Conservation (phyloP, 2,329 filamentous ascomycete species). For the Malbranchea cinnamomea region DNA sequence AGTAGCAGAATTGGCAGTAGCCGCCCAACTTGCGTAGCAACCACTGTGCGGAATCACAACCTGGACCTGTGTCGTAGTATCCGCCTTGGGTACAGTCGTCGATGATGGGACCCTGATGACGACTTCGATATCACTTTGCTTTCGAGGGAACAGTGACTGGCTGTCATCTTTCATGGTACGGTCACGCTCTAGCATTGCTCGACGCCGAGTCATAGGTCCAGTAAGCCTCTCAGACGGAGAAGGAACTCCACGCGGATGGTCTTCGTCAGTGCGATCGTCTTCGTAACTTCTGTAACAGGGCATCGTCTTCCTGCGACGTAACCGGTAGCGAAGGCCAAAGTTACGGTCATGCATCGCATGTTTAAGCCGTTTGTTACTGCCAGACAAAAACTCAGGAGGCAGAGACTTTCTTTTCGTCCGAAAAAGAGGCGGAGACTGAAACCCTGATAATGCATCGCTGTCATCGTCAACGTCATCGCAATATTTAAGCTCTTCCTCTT, state of each 20-base stretch:
- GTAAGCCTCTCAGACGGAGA: too few species aligned
- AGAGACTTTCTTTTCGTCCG: not conserved
- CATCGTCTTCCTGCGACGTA: too few species aligned
- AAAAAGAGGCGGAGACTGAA: not conserved
- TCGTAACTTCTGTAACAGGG: too few species aligned
- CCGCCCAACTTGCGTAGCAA: not conserved
- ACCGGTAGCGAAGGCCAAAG: too few species aligned
- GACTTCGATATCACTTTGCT: slow-evolving; percentile 3
- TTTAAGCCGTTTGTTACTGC: too few species aligned
- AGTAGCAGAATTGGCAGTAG: not conserved
- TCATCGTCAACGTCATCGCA: not conserved
- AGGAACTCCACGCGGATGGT: too few species aligned
- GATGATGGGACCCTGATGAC: slow-evolving; percentile 2
- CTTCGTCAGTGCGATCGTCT: too few species aligned
- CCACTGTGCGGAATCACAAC: not conserved
- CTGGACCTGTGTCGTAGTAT: not conserved
- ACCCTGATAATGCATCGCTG: not conserved
- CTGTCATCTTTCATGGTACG: not conserved
- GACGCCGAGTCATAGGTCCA: too few species aligned
- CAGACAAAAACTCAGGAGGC: too few species aligned
- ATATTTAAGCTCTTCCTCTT: not conserved
- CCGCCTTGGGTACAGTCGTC: not conserved
- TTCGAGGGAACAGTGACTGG: not conserved
- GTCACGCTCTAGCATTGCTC: not conserved
- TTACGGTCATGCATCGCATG: too few species aligned